phyloP scores from a whole-genome alignment of 441 rosid species.

The Pelargonium citronellum region DNA sequence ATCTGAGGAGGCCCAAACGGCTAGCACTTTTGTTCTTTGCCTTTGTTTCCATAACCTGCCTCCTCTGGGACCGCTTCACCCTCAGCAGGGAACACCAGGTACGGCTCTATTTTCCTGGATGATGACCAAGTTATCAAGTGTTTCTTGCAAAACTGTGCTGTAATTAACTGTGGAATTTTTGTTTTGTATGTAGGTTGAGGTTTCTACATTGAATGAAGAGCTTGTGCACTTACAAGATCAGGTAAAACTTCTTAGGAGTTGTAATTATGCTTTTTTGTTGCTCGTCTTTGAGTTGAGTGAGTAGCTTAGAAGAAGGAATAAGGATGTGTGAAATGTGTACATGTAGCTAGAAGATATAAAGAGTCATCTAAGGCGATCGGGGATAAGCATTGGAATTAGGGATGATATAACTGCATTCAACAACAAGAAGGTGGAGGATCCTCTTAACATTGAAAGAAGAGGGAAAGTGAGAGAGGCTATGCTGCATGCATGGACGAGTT shows the following conservation, averaged over 20 bases:
- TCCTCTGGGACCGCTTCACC: not conserved
- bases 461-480: slow-evolving; percentile 4
- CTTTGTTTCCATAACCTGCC: slow-evolving; percentile 2
- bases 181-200: not conserved
- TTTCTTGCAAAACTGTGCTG: not conserved
- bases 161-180: not conserved
- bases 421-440: not conserved
- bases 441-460: not conserved
- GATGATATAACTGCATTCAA: not conserved
- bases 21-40: slow-evolving; percentile 1
- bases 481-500: not conserved
- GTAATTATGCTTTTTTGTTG: not conserved
- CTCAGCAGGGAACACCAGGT: slow-evolving; percentile 6
- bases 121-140: not conserved
- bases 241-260: not conserved
- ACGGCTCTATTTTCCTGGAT: not conserved
- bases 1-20: slow-evolving; percentile 1
- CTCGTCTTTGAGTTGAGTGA: not conserved
- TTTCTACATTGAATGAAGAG: slow-evolving; percentile 5
- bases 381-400: slow-evolving; percentile 7
- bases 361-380: not conserved
- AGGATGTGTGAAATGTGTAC: not conserved
- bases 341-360: not conserved
- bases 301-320: not conserved
- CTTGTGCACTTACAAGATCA: not conserved